These are phyloP conservation scores for Chenopodium formosanum DNA, from an alignment of 148 eudicot species.

Conservation along the genomic window DNA sequence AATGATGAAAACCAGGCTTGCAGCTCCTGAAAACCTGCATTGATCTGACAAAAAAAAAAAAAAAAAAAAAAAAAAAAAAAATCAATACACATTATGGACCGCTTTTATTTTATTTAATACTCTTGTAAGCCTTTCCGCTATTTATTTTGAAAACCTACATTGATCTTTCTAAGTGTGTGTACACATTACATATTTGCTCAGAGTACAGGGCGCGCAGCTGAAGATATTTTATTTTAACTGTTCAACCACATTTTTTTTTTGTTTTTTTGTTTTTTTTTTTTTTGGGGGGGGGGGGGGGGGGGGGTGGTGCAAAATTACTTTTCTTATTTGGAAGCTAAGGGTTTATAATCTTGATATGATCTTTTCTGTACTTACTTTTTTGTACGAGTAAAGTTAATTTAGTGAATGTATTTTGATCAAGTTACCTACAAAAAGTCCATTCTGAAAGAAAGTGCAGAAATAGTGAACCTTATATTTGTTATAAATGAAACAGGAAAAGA, in stretches of 20 bases:
- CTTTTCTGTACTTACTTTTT: background rate
- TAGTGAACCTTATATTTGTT: background rate
- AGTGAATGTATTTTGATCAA: background rate
- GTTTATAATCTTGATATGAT: background rate
- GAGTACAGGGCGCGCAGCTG: background rate
- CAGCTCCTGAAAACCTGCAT: background rate
- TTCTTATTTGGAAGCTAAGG: background rate
- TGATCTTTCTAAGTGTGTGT: background rate
- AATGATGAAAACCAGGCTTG: background rate
- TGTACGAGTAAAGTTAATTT: background rate
- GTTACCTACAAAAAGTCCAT: background rate
- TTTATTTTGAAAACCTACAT: too few species aligned
- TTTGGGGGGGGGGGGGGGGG: too few species aligned
- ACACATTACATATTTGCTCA: background rate
- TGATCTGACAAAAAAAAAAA: background rate
- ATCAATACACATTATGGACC: background rate
- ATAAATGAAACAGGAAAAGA: background rate
- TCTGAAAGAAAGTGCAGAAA: background rate
- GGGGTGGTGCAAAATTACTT: too few species aligned
- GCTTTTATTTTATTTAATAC: background rate
- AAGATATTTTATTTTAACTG: background rate
- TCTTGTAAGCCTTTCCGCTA: background rate
- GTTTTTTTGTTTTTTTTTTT: too few species aligned
- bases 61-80: background rate
- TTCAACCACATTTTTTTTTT: background rate